Evolutionary conservation across 805 yeast genomes (phyloP), one percentile per base, ranked within the genome.

Genomic region (Candida stauntonica): DNA sequence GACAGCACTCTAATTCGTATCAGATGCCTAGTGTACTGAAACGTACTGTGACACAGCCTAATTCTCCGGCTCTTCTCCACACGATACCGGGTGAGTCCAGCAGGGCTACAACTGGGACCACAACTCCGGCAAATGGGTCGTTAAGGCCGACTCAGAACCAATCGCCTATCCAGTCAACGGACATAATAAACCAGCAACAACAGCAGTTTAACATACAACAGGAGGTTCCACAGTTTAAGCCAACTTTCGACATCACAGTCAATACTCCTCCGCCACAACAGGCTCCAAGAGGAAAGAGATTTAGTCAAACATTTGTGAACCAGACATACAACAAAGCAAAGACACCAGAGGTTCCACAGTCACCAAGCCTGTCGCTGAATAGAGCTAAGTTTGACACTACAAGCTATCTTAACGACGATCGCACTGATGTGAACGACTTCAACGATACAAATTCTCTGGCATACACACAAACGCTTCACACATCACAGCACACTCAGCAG

Each of bases 1-100:
- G 54, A 18, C 54, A 50, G 35, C 54, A 50, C 33, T 50, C 54
- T 9, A 45, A 38, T 33, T 50, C 54, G 14, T 44, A 44, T 28
- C 42, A 44, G 29, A 46, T 44, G 37, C 46, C 48, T 11, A 36
- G 17, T 21, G 35, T 46, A 12, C 26, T 38, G 15, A 48, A 48
- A 36, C 34, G 42, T 18, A 26, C 46, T 2, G 49, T 48, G 12
- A 38, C 48, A 3, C 44, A 44, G 28, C 42, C 44, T 14, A 34
- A 19, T n/a, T 31, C 40, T 12, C 43, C 42, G 5, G 28, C 39
- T 7, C 17, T 15, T 26, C 32, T 40, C 7, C 33, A 36, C 17
- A 26, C 35, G 13, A 28, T 41, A 23, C 36, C 40, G 2, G 44
- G 27, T 11, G 44, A 41, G 12, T 41, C 44, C 2, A 31, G 36